phyloP scores from a whole-genome alignment of 2,329 filamentous ascomycete genomes.

The Pseudogymnoascus sp. region DNA sequence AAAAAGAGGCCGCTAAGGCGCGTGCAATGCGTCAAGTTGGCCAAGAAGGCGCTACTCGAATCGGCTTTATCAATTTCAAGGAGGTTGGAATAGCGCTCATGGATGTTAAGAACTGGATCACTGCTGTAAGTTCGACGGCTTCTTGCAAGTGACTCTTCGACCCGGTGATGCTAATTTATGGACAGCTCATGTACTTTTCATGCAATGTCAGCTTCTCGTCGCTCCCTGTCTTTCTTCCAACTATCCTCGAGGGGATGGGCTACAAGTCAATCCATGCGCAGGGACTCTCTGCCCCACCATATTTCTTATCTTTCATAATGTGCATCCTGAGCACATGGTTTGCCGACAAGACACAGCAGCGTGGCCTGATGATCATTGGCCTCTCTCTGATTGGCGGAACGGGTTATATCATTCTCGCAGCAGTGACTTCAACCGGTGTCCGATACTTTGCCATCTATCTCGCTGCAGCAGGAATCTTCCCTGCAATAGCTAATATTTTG shows the following conservation, averaged over 20 bases:
- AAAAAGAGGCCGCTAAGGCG: slow-evolving; percentile 42
- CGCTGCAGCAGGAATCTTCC: slow-evolving; percentile 55
- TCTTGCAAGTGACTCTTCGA: neutral
- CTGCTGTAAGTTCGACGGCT: slow-evolving; percentile 28
- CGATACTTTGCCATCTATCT: slow-evolving; percentile 42
- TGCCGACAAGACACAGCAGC: slow-evolving; percentile 57
- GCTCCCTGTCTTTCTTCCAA: slow-evolving; percentile 56
- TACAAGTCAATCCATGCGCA: slow-evolving; percentile 60
- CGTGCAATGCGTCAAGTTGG: slow-evolving; percentile 46
- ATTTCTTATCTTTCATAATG: slow-evolving; percentile 56
- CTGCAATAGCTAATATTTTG: slow-evolving; percentile 61
- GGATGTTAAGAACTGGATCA: slow-evolving; percentile 42
- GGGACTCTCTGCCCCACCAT: slow-evolving; percentile 63
- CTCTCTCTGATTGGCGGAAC: slow-evolving; percentile 49
- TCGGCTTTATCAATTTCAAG: slow-evolving; percentile 36
- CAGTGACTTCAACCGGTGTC: slow-evolving; percentile 36
- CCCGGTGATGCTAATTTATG: slow-evolving; percentile 16
- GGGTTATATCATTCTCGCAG: slow-evolving; percentile 59
- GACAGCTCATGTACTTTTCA: slow-evolving; percentile 46
- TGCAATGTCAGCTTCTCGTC: slow-evolving; percentile 59
- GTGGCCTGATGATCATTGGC: slow-evolving; percentile 49
- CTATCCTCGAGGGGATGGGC: slow-evolving; percentile 58
- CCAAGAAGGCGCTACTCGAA: slow-evolving; percentile 38
- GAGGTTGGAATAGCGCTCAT: slow-evolving; percentile 41
- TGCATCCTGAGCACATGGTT: slow-evolving; percentile 54